Evolutionary conservation across 257 asterid species (phyloP).

Genomic region (Solanum rostratum): DNA sequence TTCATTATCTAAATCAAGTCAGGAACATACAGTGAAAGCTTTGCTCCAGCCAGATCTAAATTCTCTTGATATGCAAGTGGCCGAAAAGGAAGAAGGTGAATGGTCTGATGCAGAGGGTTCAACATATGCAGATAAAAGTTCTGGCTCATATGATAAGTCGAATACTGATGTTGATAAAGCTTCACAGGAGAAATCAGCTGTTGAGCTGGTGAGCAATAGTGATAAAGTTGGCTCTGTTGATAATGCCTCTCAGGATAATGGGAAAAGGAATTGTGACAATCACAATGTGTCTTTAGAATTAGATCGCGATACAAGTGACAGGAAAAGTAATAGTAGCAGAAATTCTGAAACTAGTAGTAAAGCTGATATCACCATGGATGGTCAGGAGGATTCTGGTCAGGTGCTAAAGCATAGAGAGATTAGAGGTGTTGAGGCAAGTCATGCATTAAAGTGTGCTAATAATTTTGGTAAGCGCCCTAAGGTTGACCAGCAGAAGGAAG

Average conservation of each 20-base stretch:
- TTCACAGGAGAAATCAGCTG: constrained; percentile 28
- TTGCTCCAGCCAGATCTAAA: constrained; percentile 27
- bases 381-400: constrained; percentile 53
- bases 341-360: constrained; percentile 13
- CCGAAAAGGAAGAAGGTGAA: constrained; percentile 98
- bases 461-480: constrained; percentile 77
- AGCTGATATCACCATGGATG: constrained; percentile 32
- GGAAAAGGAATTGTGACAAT: constrained; percentile 39
- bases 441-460: constrained; percentile 54
- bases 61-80: constrained; percentile 24
- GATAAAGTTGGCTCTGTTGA: constrained; percentile 18
- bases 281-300: constrained; percentile 16
- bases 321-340: constrained; percentile 24
- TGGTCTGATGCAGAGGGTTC: constrained; percentile 95
- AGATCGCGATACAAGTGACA: constrained; percentile 48
- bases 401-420: constrained; percentile 60
- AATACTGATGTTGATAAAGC: constrained; percentile 29
- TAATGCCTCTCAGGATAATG: constrained; percentile 20
- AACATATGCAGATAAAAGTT: constrained; percentile 26
- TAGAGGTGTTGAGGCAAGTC: constrained; percentile 70
- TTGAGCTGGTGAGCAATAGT: constrained; percentile 22
- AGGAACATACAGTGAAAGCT: constrained; percentile 28
- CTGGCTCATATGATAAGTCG: constrained; percentile 23
- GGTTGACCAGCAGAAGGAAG: constrained; percentile 88
- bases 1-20: constrained; percentile 27